These are phyloP conservation scores for Vigna unguiculata DNA, from an alignment of 306 rosid genomes.

Conservation along the genomic window DNA sequence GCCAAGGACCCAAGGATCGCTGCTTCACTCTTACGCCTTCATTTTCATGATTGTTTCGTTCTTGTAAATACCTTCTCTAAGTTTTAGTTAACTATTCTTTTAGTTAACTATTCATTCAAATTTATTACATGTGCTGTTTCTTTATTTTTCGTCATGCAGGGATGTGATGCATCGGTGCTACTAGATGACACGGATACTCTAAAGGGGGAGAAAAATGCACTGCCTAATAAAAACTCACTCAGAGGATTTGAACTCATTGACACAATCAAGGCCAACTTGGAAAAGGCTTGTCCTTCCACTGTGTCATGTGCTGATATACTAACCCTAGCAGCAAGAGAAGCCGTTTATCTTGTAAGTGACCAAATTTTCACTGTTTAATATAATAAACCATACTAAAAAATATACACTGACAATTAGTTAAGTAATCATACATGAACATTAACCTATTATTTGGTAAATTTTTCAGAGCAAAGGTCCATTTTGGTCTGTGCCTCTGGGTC, in stretches of 20 bases:
- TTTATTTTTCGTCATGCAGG: constrained; percentile 51
- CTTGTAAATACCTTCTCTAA: constrained; percentile 51
- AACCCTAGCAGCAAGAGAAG: constrained; percentile 83
- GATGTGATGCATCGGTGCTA: constrained; percentile 84
- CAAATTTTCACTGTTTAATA: background rate
- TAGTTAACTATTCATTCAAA: too few relatives aligned
- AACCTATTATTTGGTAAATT: background rate
- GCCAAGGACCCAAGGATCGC: constrained; percentile 82
- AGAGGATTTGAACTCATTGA: constrained; percentile 93
- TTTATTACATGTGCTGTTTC: constrained; percentile 1
- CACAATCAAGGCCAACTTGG: constrained; percentile 70
- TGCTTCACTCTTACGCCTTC: constrained; percentile 94
- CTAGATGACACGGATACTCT: constrained; percentile 77
- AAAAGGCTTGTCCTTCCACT: constrained; percentile 78
- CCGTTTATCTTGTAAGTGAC: constrained; percentile 73
- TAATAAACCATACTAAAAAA: background rate
- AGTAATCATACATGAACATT: background rate
- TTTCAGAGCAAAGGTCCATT: constrained; percentile 72
- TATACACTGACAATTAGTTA: background rate
- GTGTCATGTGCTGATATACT: constrained; percentile 90
- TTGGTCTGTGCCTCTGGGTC: constrained; percentile 80
- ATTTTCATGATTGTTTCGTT: constrained; percentile 93
- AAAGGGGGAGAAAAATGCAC: constrained; percentile 83
- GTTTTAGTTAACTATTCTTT: too few relatives aligned
- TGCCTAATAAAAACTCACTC: constrained; percentile 65